Conservation (phyloP, 2,329 filamentous ascomycete genomes). For the Fusarium sp. region DNA sequence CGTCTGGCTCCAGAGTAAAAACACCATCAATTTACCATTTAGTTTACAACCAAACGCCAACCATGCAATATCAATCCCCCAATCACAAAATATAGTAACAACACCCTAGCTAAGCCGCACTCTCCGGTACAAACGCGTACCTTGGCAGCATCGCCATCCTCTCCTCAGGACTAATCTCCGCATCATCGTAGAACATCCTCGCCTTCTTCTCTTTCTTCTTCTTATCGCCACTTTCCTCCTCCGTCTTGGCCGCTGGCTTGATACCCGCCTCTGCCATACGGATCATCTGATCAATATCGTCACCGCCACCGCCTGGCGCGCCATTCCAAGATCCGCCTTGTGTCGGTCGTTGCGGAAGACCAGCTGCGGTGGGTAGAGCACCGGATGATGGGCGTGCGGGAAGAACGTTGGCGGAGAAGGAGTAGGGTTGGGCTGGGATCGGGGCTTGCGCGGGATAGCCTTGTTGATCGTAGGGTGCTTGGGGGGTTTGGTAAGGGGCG, state of each 20-base stretch:
- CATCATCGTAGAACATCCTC: slow-evolving; percentile 84
- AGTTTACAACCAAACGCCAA: slow-evolving; percentile 47
- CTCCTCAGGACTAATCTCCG: slow-evolving; percentile 86
- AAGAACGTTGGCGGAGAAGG: slow-evolving; percentile 58
- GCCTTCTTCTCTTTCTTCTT: slow-evolving; percentile 78
- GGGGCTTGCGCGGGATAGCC: slow-evolving; percentile 42
- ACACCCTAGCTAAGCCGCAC: slow-evolving; percentile 34
- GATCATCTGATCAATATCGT: slow-evolving; percentile 75
- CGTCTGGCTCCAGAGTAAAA: slow-evolving; percentile 16
- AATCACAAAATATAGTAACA: slow-evolving; percentile 1
- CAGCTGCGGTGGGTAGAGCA: slow-evolving; percentile 53
- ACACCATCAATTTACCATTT: slow-evolving; percentile 42
- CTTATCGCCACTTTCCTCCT: slow-evolving; percentile 60
- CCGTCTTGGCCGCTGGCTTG: slow-evolving; percentile 58
- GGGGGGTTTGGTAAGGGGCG: slow-evolving; percentile 51
- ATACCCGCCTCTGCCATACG: slow-evolving; percentile 73
- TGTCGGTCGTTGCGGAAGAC: slow-evolving; percentile 60
- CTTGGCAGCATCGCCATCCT: slow-evolving; percentile 83
- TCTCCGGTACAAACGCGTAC: slow-evolving; percentile 70
- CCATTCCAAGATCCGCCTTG: slow-evolving; percentile 51
- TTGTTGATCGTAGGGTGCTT: slow-evolving; percentile 42
- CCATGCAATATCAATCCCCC: slow-evolving; percentile 41
- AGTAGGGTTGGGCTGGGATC: slow-evolving; percentile 44
- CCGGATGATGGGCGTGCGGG: slow-evolving; percentile 59
- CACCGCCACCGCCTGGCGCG: slow-evolving; percentile 58